These are phyloP conservation scores for Leucosporidium creatinivorum DNA, from an alignment of 768 basidiomycete genomes.

Conservation along the genomic window DNA sequence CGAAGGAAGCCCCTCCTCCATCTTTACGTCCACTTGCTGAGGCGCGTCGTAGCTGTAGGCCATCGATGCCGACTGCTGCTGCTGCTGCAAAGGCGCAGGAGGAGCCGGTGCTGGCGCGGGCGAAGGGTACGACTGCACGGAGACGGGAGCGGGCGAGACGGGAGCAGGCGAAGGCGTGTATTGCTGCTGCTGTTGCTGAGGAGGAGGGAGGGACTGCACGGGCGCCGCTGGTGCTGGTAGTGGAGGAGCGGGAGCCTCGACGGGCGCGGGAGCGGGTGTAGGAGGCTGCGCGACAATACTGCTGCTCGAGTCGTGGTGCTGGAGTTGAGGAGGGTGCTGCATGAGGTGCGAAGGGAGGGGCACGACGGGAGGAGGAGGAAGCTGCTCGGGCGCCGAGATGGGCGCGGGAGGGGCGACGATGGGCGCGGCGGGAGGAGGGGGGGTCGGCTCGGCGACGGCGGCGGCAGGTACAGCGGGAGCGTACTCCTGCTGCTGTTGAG, in stretches of 20 bases:
- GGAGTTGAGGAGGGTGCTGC: slow-evolving; percentile 1
- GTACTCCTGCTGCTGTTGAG: too few species aligned
- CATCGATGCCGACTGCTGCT: neutral
- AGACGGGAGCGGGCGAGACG: too few species aligned
- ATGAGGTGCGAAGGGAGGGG: slow-evolving; percentile 8
- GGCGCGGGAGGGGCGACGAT: too few species aligned
- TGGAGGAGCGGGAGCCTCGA: neutral
- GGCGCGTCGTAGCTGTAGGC: neutral
- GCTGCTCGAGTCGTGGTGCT: slow-evolving; percentile 8
- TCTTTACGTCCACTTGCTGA: neutral
- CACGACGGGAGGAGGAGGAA: slow-evolving; percentile 11
- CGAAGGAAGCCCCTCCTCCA: neutral
- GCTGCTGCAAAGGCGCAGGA: neutral
- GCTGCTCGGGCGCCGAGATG: neutral
- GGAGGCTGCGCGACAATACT: slow-evolving; percentile 21
- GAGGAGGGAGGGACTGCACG: too few species aligned
- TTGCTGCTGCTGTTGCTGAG: too few species aligned
- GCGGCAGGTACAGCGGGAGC: too few species aligned
- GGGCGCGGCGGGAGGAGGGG: too few species aligned
- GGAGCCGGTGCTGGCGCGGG: too few species aligned
- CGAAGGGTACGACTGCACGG: too few species aligned
- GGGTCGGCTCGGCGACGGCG: too few species aligned
- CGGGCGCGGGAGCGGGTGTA: slow-evolving; percentile 6
- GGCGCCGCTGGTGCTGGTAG: neutral
- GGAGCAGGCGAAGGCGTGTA: too few species aligned